A percentile compares a stretch with the other conserved stretches of the same genome.
Evolutionary conservation across 768 basidiomycete genomes (phyloP).

Genomic region (Boletales sp.): DNA sequence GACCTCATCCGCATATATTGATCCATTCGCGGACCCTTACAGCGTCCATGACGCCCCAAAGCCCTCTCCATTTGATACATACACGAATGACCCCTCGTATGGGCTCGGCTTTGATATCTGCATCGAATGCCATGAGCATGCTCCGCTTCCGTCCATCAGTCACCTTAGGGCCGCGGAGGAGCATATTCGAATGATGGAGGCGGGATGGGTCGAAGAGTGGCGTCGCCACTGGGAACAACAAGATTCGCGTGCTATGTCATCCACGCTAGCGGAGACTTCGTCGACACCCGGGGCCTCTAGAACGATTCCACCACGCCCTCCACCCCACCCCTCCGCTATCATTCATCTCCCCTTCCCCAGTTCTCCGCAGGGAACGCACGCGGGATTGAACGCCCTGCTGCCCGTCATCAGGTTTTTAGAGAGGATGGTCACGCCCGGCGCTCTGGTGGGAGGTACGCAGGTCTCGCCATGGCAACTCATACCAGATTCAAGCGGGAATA

Average conservation of each 20-base stretch:
- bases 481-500: constrained; percentile 12
- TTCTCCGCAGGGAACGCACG: constrained; percentile 52
- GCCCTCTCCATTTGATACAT: constrained; percentile 34
- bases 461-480: constrained; percentile 14
- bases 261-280: too few species aligned
- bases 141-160: constrained; percentile 64
- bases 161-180: constrained; percentile 76
- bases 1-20: constrained; percentile 7
- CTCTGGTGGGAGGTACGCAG: constrained; percentile 2
- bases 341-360: constrained; percentile 76
- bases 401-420: constrained; percentile 69
- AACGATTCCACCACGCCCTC: constrained; percentile 54
- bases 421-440: constrained; percentile 51
- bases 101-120: constrained; percentile 80
- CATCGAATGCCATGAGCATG: constrained; percentile 82
- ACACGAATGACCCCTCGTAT: constrained; percentile 40
- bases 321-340: constrained; percentile 67
- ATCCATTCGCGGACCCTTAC: constrained; percentile 16
- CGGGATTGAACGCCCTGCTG: constrained; percentile 55
- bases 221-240: constrained; percentile 21
- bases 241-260: background rate
- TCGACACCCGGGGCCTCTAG: background rate
- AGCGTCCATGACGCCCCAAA: constrained; percentile 11
- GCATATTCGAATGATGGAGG: constrained; percentile 63
- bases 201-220: constrained; percentile 55